Evolutionary conservation across 169 alveolate genomes (phyloP).

Genomic region (Plasmodium vivax): DNA sequence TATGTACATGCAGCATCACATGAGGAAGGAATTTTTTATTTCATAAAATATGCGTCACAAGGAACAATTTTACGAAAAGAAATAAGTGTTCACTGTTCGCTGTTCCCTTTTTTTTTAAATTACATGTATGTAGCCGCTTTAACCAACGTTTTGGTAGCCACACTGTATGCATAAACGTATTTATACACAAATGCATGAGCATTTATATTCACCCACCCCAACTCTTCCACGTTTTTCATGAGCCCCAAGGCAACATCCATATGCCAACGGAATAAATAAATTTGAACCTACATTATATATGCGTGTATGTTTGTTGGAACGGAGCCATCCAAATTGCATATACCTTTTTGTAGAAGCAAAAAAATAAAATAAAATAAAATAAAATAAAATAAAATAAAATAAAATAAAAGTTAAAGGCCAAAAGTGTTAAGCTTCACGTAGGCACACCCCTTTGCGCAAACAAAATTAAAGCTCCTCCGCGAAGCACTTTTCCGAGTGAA

Average conservation of each 20-base stretch:
- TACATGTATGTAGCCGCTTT: neutral
- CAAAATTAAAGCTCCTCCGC: neutral
- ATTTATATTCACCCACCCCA: neutral
- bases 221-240: neutral
- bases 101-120: neutral
- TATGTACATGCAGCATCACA: neutral
- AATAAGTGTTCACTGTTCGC: neutral
- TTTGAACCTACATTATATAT: neutral
- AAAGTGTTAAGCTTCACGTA: neutral
- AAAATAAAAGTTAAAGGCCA: neutral
- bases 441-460: constrained; percentile 3
- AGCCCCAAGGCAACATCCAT: neutral
- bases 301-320: neutral
- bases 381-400: too few species aligned
- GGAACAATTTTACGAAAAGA: neutral
- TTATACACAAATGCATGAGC: constrained; percentile 4
- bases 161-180: neutral
- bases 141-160: neutral
- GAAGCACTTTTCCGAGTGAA: neutral
- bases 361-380: too few species aligned
- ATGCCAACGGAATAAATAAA: neutral
- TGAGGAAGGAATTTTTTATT: neutral
- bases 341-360: neutral
- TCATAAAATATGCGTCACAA: neutral
- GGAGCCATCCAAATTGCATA: neutral